phyloP scores from a whole-genome alignment of 192 early-diverging fungal species.

The Rhizoclosmatium globosum region DNA sequence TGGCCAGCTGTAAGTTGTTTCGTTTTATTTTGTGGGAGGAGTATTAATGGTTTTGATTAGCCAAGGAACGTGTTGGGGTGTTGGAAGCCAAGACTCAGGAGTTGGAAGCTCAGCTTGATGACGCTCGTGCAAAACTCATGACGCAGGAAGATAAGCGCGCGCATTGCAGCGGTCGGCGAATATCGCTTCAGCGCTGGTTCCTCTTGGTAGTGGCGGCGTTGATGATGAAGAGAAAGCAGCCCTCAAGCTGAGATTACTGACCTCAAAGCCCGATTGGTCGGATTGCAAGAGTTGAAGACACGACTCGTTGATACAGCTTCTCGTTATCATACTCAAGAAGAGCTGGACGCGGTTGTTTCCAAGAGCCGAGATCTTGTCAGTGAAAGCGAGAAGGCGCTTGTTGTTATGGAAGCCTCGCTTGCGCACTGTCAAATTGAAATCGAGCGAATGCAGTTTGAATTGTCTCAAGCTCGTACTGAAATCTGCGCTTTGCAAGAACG shows the following conservation, averaged over 20 bases:
- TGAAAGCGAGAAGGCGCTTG: not conserved
- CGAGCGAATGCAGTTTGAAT: not conserved
- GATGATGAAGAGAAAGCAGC: constrained; percentile 19
- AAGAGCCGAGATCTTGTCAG: not conserved
- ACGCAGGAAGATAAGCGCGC: not conserved
- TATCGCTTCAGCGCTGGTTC: not conserved
- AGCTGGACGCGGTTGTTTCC: not conserved
- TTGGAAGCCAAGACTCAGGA: constrained; percentile 9
- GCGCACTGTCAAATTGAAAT: not conserved
- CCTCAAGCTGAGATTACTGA: constrained; percentile 22
- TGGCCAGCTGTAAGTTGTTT: not conserved
- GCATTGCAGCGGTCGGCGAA: not conserved
- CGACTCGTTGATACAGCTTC: constrained; percentile 19
- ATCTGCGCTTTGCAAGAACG: not conserved
- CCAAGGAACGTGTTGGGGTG: not conserved
- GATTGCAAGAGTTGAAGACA: constrained; percentile 23
- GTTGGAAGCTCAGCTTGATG: constrained; percentile 6
- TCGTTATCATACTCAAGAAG: constrained; percentile 15
- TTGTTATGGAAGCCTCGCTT: not conserved
- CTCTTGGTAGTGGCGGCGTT: not conserved
- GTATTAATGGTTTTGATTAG: too few relatives aligned
- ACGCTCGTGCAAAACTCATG: not conserved
- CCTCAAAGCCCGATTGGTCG: constrained; percentile 22
- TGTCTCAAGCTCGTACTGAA: not conserved
- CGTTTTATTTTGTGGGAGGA: not conserved